Evolutionary conservation across 495 filamentous ascomycete genomes (phyloP), one percentile per base, ranked within the genome.

Genomic region (Tuber microsphaerosporum): DNA sequence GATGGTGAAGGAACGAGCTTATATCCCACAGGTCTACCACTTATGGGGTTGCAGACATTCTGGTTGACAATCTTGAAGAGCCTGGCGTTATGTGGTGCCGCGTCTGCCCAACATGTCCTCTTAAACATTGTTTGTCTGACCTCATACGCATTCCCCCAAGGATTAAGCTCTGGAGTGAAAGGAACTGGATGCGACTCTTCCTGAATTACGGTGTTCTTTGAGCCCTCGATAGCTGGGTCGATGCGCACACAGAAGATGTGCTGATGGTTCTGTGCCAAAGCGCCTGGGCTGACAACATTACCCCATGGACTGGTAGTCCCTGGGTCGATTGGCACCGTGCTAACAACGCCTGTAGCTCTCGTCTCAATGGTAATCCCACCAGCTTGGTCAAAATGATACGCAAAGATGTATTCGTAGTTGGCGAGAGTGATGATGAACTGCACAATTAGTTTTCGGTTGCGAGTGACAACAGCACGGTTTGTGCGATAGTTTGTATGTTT

Each of bases 381-480:
- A 70, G 87, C 86, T 74, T 86, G 86, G 71, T 86, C 85, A 80
- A 88, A 88, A 69, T 84, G 85, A 80, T 86, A 87, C 75, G 86
- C 86, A 80, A 88, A 86, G 74, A 86, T 89, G 75, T 94, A 94
- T 81, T 94, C 92, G 84, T 94, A 94, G 84, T 94, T 94, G 45
- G 90, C 89, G 42, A 93, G 88, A 0, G 92, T 93, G 79, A 92
- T 89, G 79, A 93, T 92, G 79, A 91, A 91, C 76, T 94, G 92
- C 14, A 91, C 79, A 34, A 90, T 87, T n/a, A 91, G 84, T 77
- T 90, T 89, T 34, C 89, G 84, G 75, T 87, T 89, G 69, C 89
- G 87, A 43, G 87, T 86, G 42, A 91, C 86, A 4, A 87, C 89
- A 31, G 89, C 89, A 39, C 88, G 84, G 42, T 87, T 87, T 20